phyloP scores from a whole-genome alignment of 768 basidiomycete genomes.

The Cyathus striatus region DNA sequence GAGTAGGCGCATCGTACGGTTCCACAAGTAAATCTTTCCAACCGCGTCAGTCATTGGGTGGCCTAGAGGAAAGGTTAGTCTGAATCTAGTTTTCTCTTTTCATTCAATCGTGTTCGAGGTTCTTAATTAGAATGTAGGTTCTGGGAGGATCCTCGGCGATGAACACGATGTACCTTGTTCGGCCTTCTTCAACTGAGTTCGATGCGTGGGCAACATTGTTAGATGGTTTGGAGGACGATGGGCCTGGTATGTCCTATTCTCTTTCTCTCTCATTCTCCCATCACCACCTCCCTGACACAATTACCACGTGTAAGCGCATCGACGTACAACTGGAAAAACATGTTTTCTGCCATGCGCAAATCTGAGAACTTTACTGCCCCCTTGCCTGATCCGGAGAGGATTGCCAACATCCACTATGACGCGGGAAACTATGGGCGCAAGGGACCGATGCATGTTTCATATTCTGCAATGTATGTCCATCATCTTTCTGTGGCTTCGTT shows the following conservation, averaged over 20 bases:
- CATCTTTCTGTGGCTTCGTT: neutral
- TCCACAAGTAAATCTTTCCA: slow-evolving; percentile 33
- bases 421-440: slow-evolving; percentile 39
- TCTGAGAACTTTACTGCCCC: slow-evolving; percentile 56
- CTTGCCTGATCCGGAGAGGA: slow-evolving; percentile 20
- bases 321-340: too few species aligned
- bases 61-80: slow-evolving; percentile 38
- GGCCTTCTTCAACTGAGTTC: slow-evolving; percentile 40
- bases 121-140: too few species aligned
- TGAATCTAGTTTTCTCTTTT: too few species aligned
- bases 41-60: slow-evolving; percentile 44
- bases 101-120: neutral
- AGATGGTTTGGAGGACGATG: too few species aligned
- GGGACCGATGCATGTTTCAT: slow-evolving; percentile 39
- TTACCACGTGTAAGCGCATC: too few species aligned
- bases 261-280: neutral
- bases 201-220: slow-evolving; percentile 23
- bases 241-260: too few species aligned
- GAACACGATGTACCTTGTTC: slow-evolving; percentile 58
- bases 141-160: too few species aligned
- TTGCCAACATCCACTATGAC: slow-evolving; percentile 38
- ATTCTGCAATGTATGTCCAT: slow-evolving; percentile 26
- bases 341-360: slow-evolving; percentile 7
- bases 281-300: neutral
- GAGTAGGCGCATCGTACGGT: slow-evolving; percentile 47